Conservation (phyloP, 768 basidiomycete genomes). For the Trametes cingulata region DNA sequence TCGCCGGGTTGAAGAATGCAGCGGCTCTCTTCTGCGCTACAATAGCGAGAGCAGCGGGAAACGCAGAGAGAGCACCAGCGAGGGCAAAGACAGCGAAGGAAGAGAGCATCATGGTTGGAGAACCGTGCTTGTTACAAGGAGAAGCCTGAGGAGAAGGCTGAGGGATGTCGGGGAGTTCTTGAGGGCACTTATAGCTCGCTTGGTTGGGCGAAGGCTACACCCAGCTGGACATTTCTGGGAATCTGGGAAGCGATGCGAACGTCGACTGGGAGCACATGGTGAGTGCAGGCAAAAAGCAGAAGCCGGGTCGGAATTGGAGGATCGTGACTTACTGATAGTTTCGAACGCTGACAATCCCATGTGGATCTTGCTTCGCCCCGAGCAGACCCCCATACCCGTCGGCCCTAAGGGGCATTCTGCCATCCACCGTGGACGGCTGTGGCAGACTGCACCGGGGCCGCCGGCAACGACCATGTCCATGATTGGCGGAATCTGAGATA, state of each 20-base stretch:
- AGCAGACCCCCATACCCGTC: background rate
- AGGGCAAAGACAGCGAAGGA: conserved; percentile 15
- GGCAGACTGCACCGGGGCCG: background rate
- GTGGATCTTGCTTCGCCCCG: background rate
- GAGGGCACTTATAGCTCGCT: conserved; percentile 1
- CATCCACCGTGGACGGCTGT: background rate
- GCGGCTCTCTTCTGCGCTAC: conserved; percentile 8
- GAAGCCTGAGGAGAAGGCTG: background rate
- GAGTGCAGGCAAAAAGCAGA: background rate
- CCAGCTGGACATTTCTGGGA: background rate
- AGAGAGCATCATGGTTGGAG: conserved; percentile 15
- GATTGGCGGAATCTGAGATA: conserved; percentile 1
- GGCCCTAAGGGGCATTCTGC: too few relatives aligned
- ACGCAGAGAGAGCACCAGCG: conserved; percentile 10
- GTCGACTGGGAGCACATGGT: conserved; percentile 6
- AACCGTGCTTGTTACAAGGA: background rate
- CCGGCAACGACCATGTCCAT: background rate
- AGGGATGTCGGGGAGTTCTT: background rate
- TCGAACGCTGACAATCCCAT: background rate
- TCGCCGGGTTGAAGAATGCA: conserved; percentile 38
- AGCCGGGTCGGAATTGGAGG: background rate
- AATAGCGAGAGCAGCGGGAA: background rate
- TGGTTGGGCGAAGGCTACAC: background rate
- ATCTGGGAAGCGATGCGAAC: conserved; percentile 10
- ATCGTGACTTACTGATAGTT: background rate